Evolutionary conservation across 2,329 filamentous ascomycete species (phyloP), one percentile per base, ranked within the genome.

Genomic region (Fusarium goolgardi): DNA sequence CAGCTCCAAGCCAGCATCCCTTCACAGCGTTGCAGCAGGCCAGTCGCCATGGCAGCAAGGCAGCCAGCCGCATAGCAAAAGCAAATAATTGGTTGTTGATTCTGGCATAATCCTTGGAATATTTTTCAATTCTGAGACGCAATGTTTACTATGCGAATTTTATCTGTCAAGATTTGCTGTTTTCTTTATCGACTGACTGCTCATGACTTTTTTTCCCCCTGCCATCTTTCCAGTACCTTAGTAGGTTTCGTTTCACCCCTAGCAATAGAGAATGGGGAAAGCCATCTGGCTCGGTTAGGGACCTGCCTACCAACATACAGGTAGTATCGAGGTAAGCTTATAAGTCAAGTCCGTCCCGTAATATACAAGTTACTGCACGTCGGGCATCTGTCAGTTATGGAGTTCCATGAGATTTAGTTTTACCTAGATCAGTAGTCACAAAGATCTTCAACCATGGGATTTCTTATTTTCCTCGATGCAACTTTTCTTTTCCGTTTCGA

Each of bases 41-140:
- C 57, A 75, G 74, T 76, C 74, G 71, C 74, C 74, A 75, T 75
- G 73, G 74, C 74, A 75, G 73, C 74, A 70, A 60, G 63, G 71
- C 65, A 71, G 43, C 64, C 63, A 73, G 57, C 67, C 65, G 66
- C 54, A 54, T 59, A 31, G 40, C 32, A 62, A 53, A 49, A 51
- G 56, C 66, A 68, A 55, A 40, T 43, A 56, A 75, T 73, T 73
- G 71, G 70, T 55, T 71, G 58, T 35, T 31, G 20, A 49, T 47
- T 56, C 67, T 70, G 62, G 72, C 72, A 73, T 74, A 37, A 74
- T 74, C 72, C 72, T 65, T 69, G 72, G 43, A 58, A 43, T 43
- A 43, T 25, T 37, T n/a, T 16, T 29, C 12, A 20, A 45, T 49
- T 55, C 51, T 63, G 46, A 46, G 43, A 64, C 54, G 46, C 56